Percentiles rank a stretch among this genome's conserved stretches.
phyloP scores from a whole-genome alignment of 768 basidiomycete species.

The Leccinellum luteum region DNA sequence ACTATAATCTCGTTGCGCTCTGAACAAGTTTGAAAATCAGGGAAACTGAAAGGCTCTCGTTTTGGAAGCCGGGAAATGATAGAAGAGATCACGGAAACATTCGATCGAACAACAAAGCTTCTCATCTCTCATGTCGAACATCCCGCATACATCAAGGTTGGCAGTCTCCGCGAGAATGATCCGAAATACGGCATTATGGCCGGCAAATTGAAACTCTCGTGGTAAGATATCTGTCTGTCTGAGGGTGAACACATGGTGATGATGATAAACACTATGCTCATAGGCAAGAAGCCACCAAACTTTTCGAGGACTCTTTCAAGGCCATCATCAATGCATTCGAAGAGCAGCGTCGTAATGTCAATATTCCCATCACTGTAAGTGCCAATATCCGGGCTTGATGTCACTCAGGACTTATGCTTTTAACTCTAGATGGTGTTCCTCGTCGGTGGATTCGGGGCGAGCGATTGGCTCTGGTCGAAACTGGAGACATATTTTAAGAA shows the following conservation, averaged over 20 bases:
- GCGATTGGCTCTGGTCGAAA: constrained; percentile 40
- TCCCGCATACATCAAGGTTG: constrained; percentile 38
- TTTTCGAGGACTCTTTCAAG: constrained; percentile 43
- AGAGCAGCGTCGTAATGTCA: constrained; percentile 21
- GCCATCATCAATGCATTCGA: constrained; percentile 32
- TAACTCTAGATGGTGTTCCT: constrained; percentile 34
- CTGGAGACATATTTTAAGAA: constrained; percentile 37
- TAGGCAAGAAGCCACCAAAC: constrained; percentile 35
- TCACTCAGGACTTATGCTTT: not conserved
- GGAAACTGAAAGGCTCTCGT: constrained; percentile 24
- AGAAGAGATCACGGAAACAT: constrained; percentile 28
- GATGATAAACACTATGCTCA: not conserved
- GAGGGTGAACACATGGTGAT: not conserved
- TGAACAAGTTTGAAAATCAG: constrained; percentile 10
- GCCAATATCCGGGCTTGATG: not conserved
- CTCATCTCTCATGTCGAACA: constrained; percentile 35
- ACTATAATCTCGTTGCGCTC: not conserved
- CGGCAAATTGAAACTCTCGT: constrained; percentile 35
- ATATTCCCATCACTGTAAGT: constrained; percentile 30
- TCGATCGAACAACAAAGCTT: constrained; percentile 37
- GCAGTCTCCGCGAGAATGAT: constrained; percentile 35
- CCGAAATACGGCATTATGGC: constrained; percentile 25
- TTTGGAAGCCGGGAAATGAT: constrained; percentile 32
- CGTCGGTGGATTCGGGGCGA: constrained; percentile 51
- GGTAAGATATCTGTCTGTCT: constrained; percentile 20